These are phyloP conservation scores for Terana coerulea DNA, from an alignment of 768 basidiomycete species.

Conservation along the genomic window DNA sequence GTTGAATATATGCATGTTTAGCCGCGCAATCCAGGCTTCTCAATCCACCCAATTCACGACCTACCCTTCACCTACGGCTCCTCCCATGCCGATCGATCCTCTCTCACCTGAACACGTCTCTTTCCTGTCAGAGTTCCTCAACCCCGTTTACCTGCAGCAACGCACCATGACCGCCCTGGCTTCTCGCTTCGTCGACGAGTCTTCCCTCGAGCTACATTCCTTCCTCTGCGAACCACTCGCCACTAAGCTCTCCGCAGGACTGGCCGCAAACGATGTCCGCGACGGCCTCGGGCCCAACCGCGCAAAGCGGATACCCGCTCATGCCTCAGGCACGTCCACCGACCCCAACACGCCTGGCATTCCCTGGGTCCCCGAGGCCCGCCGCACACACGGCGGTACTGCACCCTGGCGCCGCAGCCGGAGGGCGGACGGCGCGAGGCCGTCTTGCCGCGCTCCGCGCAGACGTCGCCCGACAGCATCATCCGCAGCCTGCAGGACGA, in stretches of 20 bases:
- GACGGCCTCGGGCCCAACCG: constrained; percentile 60
- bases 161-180: constrained; percentile 80
- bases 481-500: constrained; percentile 69
- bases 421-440: constrained; percentile 36
- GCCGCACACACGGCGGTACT: constrained; percentile 94
- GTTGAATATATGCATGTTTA: neutral
- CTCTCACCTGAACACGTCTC: constrained; percentile 57
- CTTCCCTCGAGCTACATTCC: constrained; percentile 82
- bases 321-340: constrained; percentile 52
- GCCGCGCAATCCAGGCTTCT: constrained; percentile 42
- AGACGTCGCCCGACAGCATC: constrained; percentile 52
- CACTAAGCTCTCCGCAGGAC: constrained; percentile 55
- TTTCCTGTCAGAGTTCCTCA: constrained; percentile 82
- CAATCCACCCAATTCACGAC: constrained; percentile 56
- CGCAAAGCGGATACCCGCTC: constrained; percentile 54
- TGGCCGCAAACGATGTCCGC: constrained; percentile 57
- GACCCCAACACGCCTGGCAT: constrained; percentile 21
- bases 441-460: constrained; percentile 49
- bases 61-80: constrained; percentile 37
- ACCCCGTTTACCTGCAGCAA: constrained; percentile 84
- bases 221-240: constrained; percentile 77
- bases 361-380: constrained; percentile 78
- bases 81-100: constrained; percentile 45
- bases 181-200: constrained; percentile 78
- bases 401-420: constrained; percentile 44